Percentiles rank a stretch among this genome's conserved stretches.
Evolutionary conservation across 176 grass and related monocot genomes (phyloP).

Genomic region (Raddia distichophylla): DNA sequence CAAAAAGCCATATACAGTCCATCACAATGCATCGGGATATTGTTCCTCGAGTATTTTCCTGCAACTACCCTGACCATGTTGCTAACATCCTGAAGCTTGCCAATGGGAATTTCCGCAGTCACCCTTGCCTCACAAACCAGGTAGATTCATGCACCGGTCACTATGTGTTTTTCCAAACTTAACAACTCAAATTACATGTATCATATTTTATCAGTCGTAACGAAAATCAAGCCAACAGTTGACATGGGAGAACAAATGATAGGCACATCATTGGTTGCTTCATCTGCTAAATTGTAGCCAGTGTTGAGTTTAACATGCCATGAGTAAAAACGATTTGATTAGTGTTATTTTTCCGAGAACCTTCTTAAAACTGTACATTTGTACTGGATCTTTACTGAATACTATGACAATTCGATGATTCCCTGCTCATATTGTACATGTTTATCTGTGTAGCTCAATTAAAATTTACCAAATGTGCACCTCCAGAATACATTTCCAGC

Average conservation of each 20-base stretch:
- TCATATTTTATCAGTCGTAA: not conserved
- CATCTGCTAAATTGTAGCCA: not conserved
- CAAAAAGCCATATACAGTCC: slow-evolving; percentile 68
- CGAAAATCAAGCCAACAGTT: not conserved
- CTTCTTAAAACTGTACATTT: too few species aligned
- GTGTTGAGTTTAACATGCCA: not conserved
- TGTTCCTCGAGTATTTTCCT: slow-evolving; percentile 92
- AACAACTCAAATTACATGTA: not conserved
- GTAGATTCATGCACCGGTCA: slow-evolving; percentile 28
- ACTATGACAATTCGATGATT: not conserved
- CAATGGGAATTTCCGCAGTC: slow-evolving; percentile 84
- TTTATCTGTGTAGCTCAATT: not conserved
- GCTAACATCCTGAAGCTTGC: slow-evolving; percentile 82
- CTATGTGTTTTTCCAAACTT: not conserved
- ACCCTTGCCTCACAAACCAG: slow-evolving; percentile 84
- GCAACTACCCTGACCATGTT: slow-evolving; percentile 89
- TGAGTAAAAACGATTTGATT: too few species aligned
- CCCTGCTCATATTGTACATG: not conserved
- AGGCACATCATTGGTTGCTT: not conserved
- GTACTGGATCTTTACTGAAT: not conserved
- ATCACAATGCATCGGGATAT: slow-evolving; percentile 91
- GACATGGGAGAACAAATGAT: not conserved
- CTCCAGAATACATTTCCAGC: too few species aligned
- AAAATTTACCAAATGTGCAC: not conserved
- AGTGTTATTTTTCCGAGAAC: too few species aligned